Evolutionary conservation across 2,329 filamentous ascomycete species (phyloP).

Genomic region (Fusarium incarnatum): DNA sequence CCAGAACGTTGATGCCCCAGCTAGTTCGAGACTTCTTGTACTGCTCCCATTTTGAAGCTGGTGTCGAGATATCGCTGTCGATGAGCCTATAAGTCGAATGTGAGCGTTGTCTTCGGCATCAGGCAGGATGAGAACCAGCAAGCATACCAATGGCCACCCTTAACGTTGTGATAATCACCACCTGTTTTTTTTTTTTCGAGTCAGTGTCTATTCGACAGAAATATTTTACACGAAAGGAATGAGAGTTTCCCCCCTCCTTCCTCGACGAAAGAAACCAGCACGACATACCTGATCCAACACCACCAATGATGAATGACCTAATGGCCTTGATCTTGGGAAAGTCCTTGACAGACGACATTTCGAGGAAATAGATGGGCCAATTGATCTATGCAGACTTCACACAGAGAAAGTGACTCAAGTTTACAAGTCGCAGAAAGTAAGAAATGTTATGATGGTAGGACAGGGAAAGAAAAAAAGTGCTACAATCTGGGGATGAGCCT

Average conservation of each 20-base stretch:
- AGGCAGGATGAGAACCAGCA: background rate
- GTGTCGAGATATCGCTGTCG: conserved; percentile 91
- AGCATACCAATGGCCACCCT: conserved; percentile 73
- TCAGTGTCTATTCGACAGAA: background rate
- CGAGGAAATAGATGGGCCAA: background rate
- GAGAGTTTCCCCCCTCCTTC: background rate
- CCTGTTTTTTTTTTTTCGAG: conserved; percentile 56
- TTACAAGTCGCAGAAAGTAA: background rate
- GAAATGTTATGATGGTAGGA: background rate
- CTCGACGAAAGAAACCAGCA: background rate
- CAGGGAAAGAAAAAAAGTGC: conserved; percentile 7
- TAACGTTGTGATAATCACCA: conserved; percentile 93
- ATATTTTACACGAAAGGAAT: background rate
- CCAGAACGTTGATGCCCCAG: conserved; percentile 96
- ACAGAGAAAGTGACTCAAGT: background rate
- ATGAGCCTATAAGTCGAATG: conserved; percentile 75
- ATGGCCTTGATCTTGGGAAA: conserved; percentile 83
- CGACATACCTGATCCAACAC: conserved; percentile 49
- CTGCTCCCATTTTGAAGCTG: conserved; percentile 88
- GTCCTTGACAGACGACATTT: conserved; percentile 62
- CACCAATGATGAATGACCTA: conserved; percentile 74
- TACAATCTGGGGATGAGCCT: conserved; percentile 26
- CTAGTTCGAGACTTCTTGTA: conserved; percentile 89
- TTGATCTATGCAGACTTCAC: background rate
- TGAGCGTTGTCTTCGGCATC: conserved; percentile 6